phyloP scores from a whole-genome alignment of 768 basidiomycete species.

The Termitomyces sp. region DNA sequence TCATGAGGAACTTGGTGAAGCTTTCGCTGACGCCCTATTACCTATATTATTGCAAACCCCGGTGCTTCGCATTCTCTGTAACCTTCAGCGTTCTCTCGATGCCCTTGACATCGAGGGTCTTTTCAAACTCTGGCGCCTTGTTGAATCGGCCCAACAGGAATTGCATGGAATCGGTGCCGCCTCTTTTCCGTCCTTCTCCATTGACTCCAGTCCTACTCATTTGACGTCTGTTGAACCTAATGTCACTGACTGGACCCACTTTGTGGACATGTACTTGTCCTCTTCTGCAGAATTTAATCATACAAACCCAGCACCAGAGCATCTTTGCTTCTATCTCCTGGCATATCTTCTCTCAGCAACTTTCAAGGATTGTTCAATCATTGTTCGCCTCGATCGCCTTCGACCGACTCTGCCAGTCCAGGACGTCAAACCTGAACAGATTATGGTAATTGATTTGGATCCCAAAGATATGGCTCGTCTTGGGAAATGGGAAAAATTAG shows the following conservation, averaged over 20 bases:
- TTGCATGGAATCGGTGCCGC: not conserved
- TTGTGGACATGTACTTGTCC: slow-evolving; percentile 49
- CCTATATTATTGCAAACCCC: slow-evolving; percentile 43
- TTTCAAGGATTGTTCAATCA: slow-evolving; percentile 91
- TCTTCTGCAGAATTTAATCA: slow-evolving; percentile 28
- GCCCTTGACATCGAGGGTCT: slow-evolving; percentile 83
- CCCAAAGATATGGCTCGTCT: slow-evolving; percentile 66
- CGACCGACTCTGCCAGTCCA: slow-evolving; percentile 11
- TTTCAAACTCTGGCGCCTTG: slow-evolving; percentile 33
- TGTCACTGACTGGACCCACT: slow-evolving; percentile 58
- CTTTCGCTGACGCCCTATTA: slow-evolving; percentile 45
- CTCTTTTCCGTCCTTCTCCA: slow-evolving; percentile 19
- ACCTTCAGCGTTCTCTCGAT: slow-evolving; percentile 74
- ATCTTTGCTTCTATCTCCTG: slow-evolving; percentile 58
- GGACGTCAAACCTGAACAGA: slow-evolving; percentile 21
- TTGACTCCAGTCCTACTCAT: slow-evolving; percentile 27
- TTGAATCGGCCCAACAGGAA: slow-evolving; percentile 16
- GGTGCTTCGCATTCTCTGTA: slow-evolving; percentile 46
- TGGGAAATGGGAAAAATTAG: slow-evolving; percentile 66
- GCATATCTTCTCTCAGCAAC: slow-evolving; percentile 86
- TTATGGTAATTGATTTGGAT: slow-evolving; percentile 84
- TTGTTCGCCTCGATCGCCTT: slow-evolving; percentile 30
- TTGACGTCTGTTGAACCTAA: slow-evolving; percentile 42
- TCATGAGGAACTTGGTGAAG: slow-evolving; percentile 33
- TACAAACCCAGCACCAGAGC: slow-evolving; percentile 27